Conservation (phyloP, 345 rosid species). For the Arabidopsis thaliana region DNA sequence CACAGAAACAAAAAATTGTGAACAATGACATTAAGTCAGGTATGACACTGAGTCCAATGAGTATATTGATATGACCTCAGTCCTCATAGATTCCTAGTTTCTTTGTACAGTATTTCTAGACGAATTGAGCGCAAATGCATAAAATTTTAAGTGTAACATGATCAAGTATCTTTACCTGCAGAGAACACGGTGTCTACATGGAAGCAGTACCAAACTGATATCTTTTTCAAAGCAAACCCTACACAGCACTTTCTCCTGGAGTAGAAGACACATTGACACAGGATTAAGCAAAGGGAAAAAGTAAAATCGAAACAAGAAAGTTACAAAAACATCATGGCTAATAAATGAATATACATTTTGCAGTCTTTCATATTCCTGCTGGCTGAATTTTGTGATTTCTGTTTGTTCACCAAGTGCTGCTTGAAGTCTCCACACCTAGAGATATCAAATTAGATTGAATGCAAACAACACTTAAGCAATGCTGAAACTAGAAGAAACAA, state of each 20-base stretch:
- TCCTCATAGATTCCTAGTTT: slow-evolving; percentile 19
- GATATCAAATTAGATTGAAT: slow-evolving; percentile 10
- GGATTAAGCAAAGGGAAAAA: slow-evolving; percentile 6
- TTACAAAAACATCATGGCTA: not conserved
- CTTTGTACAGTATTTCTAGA: not conserved
- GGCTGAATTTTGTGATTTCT: slow-evolving; percentile 89
- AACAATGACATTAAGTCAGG: not conserved
- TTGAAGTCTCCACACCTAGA: slow-evolving; percentile 97
- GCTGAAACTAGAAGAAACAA: slow-evolving; percentile 18
- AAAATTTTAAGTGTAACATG: slow-evolving; percentile 3
- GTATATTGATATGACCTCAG: slow-evolving; percentile 10
- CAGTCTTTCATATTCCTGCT: slow-evolving; percentile 93
- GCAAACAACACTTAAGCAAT: slow-evolving; percentile 9
- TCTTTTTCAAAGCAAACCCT: slow-evolving; percentile 93
- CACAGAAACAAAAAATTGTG: slow-evolving; percentile 18
- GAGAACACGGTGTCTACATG: slow-evolving; percentile 91
- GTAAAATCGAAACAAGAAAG: not conserved
- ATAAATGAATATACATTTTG: slow-evolving; percentile 55
- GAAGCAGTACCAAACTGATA: slow-evolving; percentile 87
- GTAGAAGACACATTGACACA: slow-evolving; percentile 21
- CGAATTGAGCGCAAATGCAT: not conserved
- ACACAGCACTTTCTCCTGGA: slow-evolving; percentile 96
- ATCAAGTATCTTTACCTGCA: slow-evolving; percentile 63
- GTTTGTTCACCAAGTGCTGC: slow-evolving; percentile 98
- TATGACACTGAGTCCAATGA: not conserved